Conservation (phyloP, 2,329 filamentous ascomycete genomes). For the Colletotrichum truncatum region DNA sequence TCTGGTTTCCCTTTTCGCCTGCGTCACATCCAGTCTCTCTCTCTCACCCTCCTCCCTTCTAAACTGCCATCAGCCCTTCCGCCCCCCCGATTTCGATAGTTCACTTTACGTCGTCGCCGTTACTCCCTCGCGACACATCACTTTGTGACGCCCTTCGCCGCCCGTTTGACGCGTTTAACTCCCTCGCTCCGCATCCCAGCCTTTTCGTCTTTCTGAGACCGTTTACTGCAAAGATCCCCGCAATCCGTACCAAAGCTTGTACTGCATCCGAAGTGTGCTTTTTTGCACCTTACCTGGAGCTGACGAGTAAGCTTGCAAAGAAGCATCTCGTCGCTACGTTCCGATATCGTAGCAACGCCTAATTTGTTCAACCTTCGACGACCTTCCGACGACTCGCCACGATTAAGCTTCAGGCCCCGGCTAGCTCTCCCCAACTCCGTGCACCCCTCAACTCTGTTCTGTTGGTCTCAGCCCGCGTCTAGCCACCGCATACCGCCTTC, state of each 20-base stretch:
- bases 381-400: constrained; percentile 9
- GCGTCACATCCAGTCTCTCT: constrained; percentile 23
- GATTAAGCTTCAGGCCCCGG: constrained; percentile 20
- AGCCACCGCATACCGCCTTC: constrained; percentile 23
- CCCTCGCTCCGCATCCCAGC: background rate
- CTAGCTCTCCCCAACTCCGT: constrained; percentile 14
- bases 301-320: background rate
- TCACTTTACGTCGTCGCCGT: constrained; percentile 9
- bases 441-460: constrained; percentile 32
- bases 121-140: constrained; percentile 23
- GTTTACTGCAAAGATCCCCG: constrained; percentile 13
- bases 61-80: background rate
- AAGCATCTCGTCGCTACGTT: background rate
- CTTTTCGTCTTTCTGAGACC: background rate
- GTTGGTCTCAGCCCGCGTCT: constrained; percentile 27
- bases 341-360: background rate
- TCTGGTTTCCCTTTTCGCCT: constrained; percentile 19
- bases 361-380: constrained; percentile 12
- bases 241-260: constrained; percentile 10
- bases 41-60: constrained; percentile 11
- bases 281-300: background rate
- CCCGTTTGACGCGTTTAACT: constrained; percentile 4
- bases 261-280: background rate
- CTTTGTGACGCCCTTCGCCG: background rate
- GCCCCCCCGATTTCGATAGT: constrained; percentile 1